Base-by-base conservation (phyloP, 23 red algal species). In the Agarophyton chilense region DNA sequence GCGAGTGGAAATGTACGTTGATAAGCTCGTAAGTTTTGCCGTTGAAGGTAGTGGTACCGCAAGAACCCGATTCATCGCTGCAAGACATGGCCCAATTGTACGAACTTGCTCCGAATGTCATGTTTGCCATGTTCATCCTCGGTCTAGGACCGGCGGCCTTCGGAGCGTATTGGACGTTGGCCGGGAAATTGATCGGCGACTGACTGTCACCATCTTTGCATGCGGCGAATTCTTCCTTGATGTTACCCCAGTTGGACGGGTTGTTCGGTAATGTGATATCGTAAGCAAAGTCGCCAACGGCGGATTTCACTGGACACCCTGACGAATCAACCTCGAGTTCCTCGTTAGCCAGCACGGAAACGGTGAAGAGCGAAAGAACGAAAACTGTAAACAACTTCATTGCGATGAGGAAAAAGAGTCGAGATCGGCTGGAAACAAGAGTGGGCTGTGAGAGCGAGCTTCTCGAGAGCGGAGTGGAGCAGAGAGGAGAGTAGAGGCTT, bases 41-140 rank as follows among this genome's bases (percentile, higher is more conserved):
- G 38, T 26, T 43, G 39, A 33, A 89, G 3, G 38, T 25, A 3
- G 85, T 89, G 9, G 51, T 74, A 6, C 85, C 85, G 40, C 85
- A 89, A 17, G 85, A 55, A 10, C 77, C 77, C 3, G 52, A 40
- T 21, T 77, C 73, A 10, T 77, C 71, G 26, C 65, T 53, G 60
- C 85, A 89, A 1, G 70, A 60, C 85, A 89, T 56, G 34, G 85
- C 85, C 85, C 85, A 89, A 52, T 89, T 89, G 52, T 78, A 56
- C 18, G 55, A 74, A 21, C 38, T 63, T 22, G 85, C 67, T 0
- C 67, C 73, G 32, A 89, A 78, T 2, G 70, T 89, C 42, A 78
- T 74, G 46, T 89, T 89, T 0, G 85, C 51, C 38, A 51, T 7
- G 10, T 9, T 21, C 40, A 89, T 56, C 5, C 17, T 28, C 13